phyloP scores from a whole-genome alignment of 257 asterid genomes.

The Schizonepeta tenuifolia region DNA sequence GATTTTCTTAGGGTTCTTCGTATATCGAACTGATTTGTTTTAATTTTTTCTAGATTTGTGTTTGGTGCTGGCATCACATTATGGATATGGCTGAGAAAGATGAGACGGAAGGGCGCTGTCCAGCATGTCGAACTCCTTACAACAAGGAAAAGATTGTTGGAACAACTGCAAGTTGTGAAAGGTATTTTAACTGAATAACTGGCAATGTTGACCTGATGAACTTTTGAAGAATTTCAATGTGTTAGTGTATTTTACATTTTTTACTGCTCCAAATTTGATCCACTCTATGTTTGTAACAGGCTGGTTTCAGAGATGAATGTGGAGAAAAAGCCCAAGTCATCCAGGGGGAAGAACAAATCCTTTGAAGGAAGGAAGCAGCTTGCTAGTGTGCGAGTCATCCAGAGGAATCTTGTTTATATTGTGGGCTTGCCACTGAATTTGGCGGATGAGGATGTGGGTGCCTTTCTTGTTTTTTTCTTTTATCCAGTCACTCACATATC shows the following conservation, averaged over 20 bases:
- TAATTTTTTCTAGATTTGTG: conserved; percentile 67
- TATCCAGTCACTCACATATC: neutral
- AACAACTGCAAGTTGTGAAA: conserved; percentile 72
- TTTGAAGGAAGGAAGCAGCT: conserved; percentile 92
- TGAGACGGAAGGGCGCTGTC: conserved; percentile 93
- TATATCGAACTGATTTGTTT: conserved; percentile 10
- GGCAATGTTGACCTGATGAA: conserved; percentile 25
- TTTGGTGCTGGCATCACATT: conserved; percentile 99
- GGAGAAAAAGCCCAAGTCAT: conserved; percentile 72
- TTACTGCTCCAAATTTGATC: conserved; percentile 24
- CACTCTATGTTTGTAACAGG: conserved; percentile 45
- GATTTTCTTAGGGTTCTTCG: neutral
- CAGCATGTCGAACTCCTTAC: conserved; percentile 95
- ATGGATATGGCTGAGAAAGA: conserved; percentile 99
- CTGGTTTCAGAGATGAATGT: conserved; percentile 71
- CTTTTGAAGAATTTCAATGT: conserved; percentile 11
- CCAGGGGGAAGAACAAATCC: conserved; percentile 78
- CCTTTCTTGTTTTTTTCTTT: neutral
- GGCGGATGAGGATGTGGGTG: conserved; percentile 88
- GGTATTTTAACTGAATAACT: conserved; percentile 41
- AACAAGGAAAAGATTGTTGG: conserved; percentile 97
- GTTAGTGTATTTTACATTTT: conserved; percentile 10
- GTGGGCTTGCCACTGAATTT: conserved; percentile 88
- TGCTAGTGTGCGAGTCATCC: conserved; percentile 85
- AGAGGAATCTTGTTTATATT: conserved; percentile 90